A percentile compares a stretch with the other conserved stretches of the same genome.
These are phyloP conservation scores for Aspergillus ochraceus DNA, from an alignment of 2,329 filamentous ascomycete species.

Conservation along the genomic window DNA sequence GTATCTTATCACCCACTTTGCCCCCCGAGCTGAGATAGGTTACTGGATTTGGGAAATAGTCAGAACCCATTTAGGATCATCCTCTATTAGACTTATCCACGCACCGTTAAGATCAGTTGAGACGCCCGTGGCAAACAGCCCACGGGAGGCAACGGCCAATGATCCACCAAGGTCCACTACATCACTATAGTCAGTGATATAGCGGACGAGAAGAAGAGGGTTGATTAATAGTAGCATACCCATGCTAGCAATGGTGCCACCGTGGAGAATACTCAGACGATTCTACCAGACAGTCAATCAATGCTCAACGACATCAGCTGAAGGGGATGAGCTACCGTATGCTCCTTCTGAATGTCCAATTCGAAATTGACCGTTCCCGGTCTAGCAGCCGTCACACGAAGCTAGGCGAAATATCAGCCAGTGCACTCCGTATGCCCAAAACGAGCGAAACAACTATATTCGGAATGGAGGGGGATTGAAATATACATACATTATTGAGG, in stretches of 20 bases:
- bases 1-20: conserved; percentile 60
- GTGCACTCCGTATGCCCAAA: neutral
- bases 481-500: conserved; percentile 42
- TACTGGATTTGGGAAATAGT: conserved; percentile 38
- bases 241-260: conserved; percentile 66
- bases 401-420: conserved; percentile 40
- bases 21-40: conserved; percentile 66
- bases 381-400: conserved; percentile 60
- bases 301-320: neutral
- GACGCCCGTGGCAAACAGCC: conserved; percentile 65
- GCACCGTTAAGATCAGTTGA: conserved; percentile 64
- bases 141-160: conserved; percentile 64
- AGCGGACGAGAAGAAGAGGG: neutral
- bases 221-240: conserved; percentile 31
- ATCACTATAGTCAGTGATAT: neutral
- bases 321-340: conserved; percentile 52
- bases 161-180: conserved; percentile 66
- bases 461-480: neutral
- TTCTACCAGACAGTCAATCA: conserved; percentile 49
- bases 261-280: conserved; percentile 65
- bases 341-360: conserved; percentile 63
- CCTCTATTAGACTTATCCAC: conserved; percentile 1
- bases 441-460: neutral
- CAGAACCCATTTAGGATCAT: conserved; percentile 1
- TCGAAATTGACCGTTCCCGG: conserved; percentile 66